These are phyloP conservation scores for Lepiota brunneoincarnata DNA, from an alignment of 768 basidiomycete species.

Conservation along the genomic window DNA sequence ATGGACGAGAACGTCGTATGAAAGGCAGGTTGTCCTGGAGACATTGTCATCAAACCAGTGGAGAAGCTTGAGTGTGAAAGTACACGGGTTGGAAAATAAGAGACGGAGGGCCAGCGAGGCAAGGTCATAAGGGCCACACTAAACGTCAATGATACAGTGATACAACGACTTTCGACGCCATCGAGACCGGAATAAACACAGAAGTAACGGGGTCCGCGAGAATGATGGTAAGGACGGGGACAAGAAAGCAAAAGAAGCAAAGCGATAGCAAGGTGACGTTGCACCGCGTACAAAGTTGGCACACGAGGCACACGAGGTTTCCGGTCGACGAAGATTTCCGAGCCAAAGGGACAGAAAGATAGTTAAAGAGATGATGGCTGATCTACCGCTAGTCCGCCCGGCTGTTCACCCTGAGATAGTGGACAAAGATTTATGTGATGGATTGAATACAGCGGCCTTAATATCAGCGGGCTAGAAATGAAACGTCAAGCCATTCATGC, in stretches of 20 bases:
- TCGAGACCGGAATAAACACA: not conserved
- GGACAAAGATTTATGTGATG: not conserved
- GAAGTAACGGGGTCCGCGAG: not conserved
- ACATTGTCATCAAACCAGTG: not conserved
- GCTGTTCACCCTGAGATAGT: not conserved
- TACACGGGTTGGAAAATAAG: not conserved
- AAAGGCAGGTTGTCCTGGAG: not conserved
- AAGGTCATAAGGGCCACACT: not conserved
- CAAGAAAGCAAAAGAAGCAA: conserved; percentile 11
- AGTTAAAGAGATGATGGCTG: not conserved
- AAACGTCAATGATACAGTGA: conserved; percentile 4
- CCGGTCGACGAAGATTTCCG: conserved; percentile 5
- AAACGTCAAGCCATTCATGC: conserved; percentile 5
- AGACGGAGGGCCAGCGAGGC: not conserved
- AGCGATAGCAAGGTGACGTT: conserved; percentile 8
- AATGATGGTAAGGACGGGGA: not conserved
- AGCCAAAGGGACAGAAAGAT: conserved; percentile 7
- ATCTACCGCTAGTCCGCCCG: not conserved
- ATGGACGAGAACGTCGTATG: not conserved
- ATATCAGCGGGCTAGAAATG: not conserved
- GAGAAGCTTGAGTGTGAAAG: not conserved
- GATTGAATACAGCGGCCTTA: not conserved
- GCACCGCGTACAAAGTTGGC: not conserved
- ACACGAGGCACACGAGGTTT: conserved; percentile 7
- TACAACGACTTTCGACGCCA: conserved; percentile 8